These are phyloP conservation scores for Pestalotiopsis sp. DNA, from an alignment of 2,329 filamentous ascomycete species.

Conservation along the genomic window DNA sequence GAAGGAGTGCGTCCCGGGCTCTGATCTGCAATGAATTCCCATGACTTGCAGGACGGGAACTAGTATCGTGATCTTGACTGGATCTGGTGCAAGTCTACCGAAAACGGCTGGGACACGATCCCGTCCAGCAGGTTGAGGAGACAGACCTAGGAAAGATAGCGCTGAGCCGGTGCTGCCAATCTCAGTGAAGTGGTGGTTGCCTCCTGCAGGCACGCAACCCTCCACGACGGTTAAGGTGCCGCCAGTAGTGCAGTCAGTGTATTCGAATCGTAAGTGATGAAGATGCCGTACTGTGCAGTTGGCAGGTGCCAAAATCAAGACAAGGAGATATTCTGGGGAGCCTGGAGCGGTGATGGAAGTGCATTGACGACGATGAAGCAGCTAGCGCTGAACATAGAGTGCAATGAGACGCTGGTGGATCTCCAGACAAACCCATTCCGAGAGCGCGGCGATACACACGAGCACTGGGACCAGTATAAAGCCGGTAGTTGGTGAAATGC, in stretches of 20 bases:
- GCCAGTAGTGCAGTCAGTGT: neutral
- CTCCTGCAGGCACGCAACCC: slow-evolving; percentile 1
- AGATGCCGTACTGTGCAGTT: neutral
- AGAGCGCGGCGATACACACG: neutral
- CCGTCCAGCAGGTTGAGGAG: neutral
- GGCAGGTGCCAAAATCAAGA: neutral
- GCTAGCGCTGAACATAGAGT: slow-evolving; percentile 2
- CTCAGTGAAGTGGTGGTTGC: neutral
- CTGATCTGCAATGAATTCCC: neutral
- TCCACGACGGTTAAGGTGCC: neutral
- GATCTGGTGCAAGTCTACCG: neutral
- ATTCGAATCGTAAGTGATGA: neutral
- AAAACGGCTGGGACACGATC: neutral
- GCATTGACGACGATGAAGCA: neutral
- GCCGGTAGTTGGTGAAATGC: neutral
- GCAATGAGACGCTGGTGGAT: neutral
- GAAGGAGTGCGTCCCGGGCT: neutral
- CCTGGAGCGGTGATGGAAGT: neutral
- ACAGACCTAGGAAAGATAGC: neutral
- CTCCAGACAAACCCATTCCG: neutral
- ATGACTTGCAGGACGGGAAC: slow-evolving; percentile 9
- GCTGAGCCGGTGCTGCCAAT: neutral
- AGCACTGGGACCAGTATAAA: neutral
- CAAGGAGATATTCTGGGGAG: neutral
- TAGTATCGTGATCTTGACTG: slow-evolving; percentile 5